Evolutionary conservation across 352 stramenopile species (phyloP).

Genomic region (Globisporangium perplexum): DNA sequence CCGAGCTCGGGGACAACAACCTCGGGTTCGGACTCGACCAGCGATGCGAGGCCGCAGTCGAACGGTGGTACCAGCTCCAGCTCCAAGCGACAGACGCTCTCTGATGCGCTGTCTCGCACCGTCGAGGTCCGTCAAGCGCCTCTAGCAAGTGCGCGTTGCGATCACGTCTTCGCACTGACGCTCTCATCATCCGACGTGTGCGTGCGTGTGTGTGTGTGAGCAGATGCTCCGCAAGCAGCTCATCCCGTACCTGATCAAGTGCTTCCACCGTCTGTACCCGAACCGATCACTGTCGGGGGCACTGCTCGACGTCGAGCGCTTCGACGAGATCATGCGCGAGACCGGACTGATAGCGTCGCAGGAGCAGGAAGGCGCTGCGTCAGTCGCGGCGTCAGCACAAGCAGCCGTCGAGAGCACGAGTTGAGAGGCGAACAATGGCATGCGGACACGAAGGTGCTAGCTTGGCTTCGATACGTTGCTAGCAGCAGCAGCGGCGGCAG

Average conservation of each 20-base stretch:
- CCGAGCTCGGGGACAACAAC: background rate
- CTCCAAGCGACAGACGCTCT: background rate
- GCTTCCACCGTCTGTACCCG: constrained; percentile 67
- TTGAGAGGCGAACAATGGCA: background rate
- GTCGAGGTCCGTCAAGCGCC: background rate
- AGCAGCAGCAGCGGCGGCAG: background rate
- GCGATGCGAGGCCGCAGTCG: background rate
- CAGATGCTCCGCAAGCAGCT: constrained; percentile 54
- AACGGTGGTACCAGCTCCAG: background rate
- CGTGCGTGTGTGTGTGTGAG: background rate
- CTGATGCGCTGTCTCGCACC: background rate
- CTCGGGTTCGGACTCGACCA: background rate
- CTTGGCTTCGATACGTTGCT: too few relatives aligned
- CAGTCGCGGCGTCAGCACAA: background rate
- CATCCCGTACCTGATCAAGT: constrained; percentile 64
- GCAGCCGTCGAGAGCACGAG: background rate
- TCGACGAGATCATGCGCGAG: constrained; percentile 45
- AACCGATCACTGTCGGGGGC: constrained; percentile 15
- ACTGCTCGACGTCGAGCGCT: constrained; percentile 15
- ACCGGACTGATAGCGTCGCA: constrained; percentile 2
- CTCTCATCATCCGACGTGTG: background rate
- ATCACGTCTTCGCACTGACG: background rate
- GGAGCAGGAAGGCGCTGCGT: background rate
- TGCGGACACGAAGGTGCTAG: background rate
- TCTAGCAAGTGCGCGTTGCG: background rate